Base-by-base conservation (phyloP, 2,329 filamentous ascomycete genomes). In the Paracoccidioides brasiliensis region DNA sequence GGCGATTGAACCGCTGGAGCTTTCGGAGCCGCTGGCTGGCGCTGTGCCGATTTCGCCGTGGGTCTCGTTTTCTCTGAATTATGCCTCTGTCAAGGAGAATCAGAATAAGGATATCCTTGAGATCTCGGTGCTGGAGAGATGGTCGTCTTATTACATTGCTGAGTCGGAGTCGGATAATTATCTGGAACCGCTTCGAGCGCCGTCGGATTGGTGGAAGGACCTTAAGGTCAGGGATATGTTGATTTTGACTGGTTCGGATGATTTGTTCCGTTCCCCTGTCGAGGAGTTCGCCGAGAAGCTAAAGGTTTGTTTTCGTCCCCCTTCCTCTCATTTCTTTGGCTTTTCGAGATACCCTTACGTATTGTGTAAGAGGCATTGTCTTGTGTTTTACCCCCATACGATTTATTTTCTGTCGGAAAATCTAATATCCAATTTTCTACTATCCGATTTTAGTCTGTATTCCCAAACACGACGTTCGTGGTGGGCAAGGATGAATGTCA, bases 31-130 rank as follows among this genome's bases (percentile, higher is more conserved):
- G 7, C 67, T 84, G 14, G 73, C 73, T 2, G 79, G 74, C 3
- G 72, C 75, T 0, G 62, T 82, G 6, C 69, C 83, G 5, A 75
- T 84, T 55, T 77, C 75, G 0, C 81, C 82, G 0, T 85, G 82
- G 81, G 70, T 74, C 1, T 73, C 73, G 0, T 77, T 84, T 58
- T 69, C 72, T n/a, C 70, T 69, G 0, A 66, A 73, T 15, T 73
- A 73, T 32, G 64, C 69, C 0, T 72, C 71, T 1, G 74, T 72
- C 48, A 62, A 63, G 5, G 64, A 67, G 7, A 81, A 82, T 56
- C 69, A 69, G 3, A 69, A 73, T 30, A 78, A 75, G 44, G 80
- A 83, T 61, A 67, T 77, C 53, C 71, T 83, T 45, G 69, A 72
- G 10, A 62, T 65, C 0, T 61, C 63, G 0, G 65, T 72, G 0